These are phyloP conservation scores for Colletotrichum destructivum DNA, from an alignment of 2,329 filamentous ascomycete genomes.

Conservation along the genomic window DNA sequence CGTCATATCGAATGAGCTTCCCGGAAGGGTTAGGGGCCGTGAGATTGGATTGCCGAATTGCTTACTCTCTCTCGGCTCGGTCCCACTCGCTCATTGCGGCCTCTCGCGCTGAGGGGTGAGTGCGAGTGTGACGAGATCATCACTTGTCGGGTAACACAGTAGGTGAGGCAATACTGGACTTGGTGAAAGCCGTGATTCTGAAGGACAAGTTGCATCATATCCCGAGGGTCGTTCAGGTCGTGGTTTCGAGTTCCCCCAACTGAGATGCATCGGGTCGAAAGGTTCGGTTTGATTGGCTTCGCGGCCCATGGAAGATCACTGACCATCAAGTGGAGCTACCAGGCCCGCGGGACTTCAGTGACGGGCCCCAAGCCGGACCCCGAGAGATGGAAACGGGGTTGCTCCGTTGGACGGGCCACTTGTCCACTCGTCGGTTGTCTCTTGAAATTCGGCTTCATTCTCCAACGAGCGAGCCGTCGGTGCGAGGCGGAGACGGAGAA, in stretches of 20 bases:
- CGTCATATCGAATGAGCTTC: constrained; percentile 12
- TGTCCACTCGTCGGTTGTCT: too few relatives aligned
- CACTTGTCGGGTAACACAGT: too few relatives aligned
- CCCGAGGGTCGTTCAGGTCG: too few relatives aligned
- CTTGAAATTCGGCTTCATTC: background rate
- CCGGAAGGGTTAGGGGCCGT: constrained; percentile 1
- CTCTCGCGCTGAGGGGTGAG: background rate
- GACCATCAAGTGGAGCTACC: constrained; percentile 4
- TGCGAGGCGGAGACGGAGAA: background rate
- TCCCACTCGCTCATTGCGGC: background rate
- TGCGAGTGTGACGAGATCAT: background rate
- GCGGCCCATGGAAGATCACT: background rate
- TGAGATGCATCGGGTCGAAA: background rate
- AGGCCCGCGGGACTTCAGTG: background rate
- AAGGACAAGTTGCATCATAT: too few relatives aligned
- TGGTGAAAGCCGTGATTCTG: too few relatives aligned
- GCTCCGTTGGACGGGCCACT: background rate
- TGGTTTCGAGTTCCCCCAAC: too few relatives aligned
- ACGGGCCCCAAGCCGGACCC: background rate
- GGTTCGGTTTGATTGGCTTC: background rate
- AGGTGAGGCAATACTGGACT: too few relatives aligned
- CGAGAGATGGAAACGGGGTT: background rate
- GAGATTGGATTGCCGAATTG: background rate
- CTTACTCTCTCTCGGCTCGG: background rate
- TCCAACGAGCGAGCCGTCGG: background rate